Conservation (phyloP, 23 red algal species). For the Cyanidioschyzon merolae region DNA sequence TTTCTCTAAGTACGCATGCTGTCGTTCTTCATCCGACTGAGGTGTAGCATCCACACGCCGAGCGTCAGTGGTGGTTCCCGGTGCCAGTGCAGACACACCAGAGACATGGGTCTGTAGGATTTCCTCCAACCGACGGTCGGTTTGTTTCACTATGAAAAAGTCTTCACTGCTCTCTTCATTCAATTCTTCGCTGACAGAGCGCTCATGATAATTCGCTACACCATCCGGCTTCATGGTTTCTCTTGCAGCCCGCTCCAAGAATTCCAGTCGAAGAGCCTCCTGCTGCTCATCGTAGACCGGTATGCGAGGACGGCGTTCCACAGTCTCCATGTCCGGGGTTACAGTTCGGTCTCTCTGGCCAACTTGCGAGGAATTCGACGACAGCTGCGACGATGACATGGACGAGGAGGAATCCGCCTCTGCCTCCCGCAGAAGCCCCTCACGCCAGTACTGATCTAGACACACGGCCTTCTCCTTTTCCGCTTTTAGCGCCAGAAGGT, state of each 20-base stretch:
- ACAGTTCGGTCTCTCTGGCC: too few species aligned
- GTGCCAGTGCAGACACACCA: too few species aligned
- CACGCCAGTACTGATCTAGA: constrained; percentile 62
- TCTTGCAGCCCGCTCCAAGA: constrained; percentile 17
- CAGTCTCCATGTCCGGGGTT: too few species aligned
- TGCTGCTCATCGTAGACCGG: constrained; percentile 37
- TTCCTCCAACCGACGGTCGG: too few species aligned
- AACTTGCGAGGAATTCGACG: too few species aligned
- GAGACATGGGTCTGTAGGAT: too few species aligned
- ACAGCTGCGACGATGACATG: too few species aligned
- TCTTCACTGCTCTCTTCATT: background rate
- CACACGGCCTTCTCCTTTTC: constrained; percentile 19
- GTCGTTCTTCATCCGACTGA: constrained; percentile 39
- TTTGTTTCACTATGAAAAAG: background rate
- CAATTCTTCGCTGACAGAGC: background rate
- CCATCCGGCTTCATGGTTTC: background rate
- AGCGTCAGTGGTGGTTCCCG: too few species aligned
- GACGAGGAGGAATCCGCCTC: background rate
- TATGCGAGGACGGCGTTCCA: background rate
- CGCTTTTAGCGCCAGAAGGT: constrained; percentile 13
- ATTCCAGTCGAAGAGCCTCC: constrained; percentile 44
- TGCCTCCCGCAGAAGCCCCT: constrained; percentile 44
- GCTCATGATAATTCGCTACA: background rate
- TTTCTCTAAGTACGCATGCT: constrained; percentile 92
- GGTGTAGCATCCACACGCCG: too few species aligned